Conservation (phyloP, 1,139 yeast species). For the Geotrichum bryndzae region DNA sequence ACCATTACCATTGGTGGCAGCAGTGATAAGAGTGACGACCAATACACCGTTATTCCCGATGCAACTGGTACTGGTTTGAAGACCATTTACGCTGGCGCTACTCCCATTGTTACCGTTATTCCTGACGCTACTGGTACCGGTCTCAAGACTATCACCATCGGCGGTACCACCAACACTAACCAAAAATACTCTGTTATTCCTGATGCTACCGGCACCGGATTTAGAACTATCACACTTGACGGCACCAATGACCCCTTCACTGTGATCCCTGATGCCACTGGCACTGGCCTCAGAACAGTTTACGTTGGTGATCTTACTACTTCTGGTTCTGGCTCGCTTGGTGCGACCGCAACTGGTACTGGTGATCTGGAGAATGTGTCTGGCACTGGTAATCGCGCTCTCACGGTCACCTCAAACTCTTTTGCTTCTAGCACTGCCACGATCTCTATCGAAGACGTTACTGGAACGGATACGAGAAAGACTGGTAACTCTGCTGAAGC, state of each 20-base stretch:
- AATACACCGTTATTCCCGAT: not conserved
- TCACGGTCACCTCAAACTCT: not conserved
- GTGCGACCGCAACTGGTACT: not conserved
- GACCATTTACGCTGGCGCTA: not conserved
- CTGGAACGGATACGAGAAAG: not conserved
- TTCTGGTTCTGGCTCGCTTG: not conserved
- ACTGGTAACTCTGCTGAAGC: not conserved
- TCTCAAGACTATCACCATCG: not conserved
- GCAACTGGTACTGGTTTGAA: not conserved
- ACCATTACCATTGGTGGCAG: not conserved
- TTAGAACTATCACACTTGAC: not conserved
- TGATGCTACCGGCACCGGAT: not conserved
- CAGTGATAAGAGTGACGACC: not conserved
- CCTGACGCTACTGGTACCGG: conserved; percentile 1
- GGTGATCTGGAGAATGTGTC: not conserved
- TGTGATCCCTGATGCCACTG: not conserved
- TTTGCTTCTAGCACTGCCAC: not conserved
- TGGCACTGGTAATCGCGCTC: conserved; percentile 2
- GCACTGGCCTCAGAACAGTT: not conserved
- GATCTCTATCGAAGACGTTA: not conserved
- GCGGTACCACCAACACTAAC: not conserved
- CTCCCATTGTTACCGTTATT: not conserved
- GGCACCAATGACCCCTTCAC: not conserved
- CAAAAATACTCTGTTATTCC: not conserved
- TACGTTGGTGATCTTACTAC: not conserved